phyloP scores from a whole-genome alignment of 169 alveolate genomes.

The Cryptosporidium ubiquitum region DNA sequence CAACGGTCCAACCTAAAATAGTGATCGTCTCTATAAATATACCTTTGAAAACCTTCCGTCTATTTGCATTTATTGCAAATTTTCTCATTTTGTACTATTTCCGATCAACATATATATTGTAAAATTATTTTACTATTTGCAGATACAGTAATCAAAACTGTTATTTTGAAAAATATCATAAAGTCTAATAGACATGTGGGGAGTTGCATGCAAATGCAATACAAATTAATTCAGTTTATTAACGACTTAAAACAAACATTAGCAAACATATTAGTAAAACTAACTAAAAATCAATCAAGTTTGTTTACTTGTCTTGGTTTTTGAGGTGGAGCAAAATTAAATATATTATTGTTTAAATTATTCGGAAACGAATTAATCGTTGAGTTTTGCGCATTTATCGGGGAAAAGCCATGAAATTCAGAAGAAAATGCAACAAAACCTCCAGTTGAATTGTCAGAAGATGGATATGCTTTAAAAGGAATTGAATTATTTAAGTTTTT shows the following conservation, averaged over 20 bases:
- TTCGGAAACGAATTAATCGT: background rate
- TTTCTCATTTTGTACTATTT: conserved; percentile 4
- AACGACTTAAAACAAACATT: background rate
- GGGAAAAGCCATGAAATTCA: conserved; percentile 27
- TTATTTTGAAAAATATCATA: background rate
- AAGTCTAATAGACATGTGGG: conserved; percentile 25
- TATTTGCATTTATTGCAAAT: conserved; percentile 18
- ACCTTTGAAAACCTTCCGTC: conserved; percentile 8
- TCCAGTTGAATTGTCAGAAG: background rate
- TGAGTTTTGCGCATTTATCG: conserved; percentile 11
- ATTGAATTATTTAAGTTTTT: background rate
- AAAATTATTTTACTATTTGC: background rate
- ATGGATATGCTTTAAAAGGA: conserved; percentile 17
- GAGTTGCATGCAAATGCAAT: conserved; percentile 53
- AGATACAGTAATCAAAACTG: background rate
- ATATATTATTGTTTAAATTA: background rate
- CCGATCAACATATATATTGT: background rate
- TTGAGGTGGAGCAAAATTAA: conserved; percentile 73
- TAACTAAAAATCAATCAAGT: conserved; percentile 28
- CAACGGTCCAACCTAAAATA: conserved; percentile 68
- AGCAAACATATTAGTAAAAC: background rate
- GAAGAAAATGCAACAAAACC: conserved; percentile 41
- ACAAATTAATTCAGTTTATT: background rate
- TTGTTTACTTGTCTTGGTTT: conserved; percentile 71
- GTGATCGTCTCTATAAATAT: conserved; percentile 45